A percentile compares a stretch with the other conserved stretches of the same genome.
Evolutionary conservation across 2,329 filamentous ascomycete species (phyloP).

Genomic region (Alternaria viburni): DNA sequence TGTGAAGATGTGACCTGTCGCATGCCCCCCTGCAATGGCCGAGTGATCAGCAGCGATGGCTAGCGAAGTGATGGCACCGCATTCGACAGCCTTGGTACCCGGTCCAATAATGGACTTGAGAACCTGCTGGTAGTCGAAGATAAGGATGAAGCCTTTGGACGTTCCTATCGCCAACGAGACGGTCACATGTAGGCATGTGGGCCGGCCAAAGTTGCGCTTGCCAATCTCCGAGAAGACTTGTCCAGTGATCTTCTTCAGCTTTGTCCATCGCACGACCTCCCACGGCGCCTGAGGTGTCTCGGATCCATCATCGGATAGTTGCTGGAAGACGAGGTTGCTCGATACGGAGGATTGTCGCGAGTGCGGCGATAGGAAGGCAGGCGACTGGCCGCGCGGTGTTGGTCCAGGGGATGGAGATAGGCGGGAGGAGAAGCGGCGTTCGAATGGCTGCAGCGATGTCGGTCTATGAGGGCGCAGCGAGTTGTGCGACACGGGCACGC

Average conservation of each 20-base stretch:
- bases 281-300: conserved; percentile 79
- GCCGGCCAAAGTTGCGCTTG: conserved; percentile 88
- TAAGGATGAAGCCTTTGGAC: conserved; percentile 88
- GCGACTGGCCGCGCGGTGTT: conserved; percentile 73
- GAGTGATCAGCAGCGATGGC: conserved; percentile 93
- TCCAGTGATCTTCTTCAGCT: conserved; percentile 83
- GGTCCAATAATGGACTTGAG: conserved; percentile 92
- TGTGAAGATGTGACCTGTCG: conserved; percentile 89
- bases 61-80: conserved; percentile 82
- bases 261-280: conserved; percentile 98
- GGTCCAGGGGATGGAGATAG: conserved; percentile 67
- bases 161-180: conserved; percentile 90
- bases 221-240: conserved; percentile 93
- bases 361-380: conserved; percentile 76
- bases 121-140: conserved; percentile 98
- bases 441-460: conserved; percentile 89
- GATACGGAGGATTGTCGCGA: conserved; percentile 81
- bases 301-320: conserved; percentile 58
- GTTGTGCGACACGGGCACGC: conserved; percentile 71
- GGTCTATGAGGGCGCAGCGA: conserved; percentile 76
- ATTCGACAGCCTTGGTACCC: conserved; percentile 92
- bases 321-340: conserved; percentile 68
- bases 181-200: conserved; percentile 88
- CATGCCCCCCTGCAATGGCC: conserved; percentile 88
- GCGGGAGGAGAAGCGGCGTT: conserved; percentile 90